Percentiles rank a stretch among this genome's conserved stretches.
These are phyloP conservation scores for Thymus mandschuricus DNA, from an alignment of 257 asterid species.

Conservation along the genomic window DNA sequence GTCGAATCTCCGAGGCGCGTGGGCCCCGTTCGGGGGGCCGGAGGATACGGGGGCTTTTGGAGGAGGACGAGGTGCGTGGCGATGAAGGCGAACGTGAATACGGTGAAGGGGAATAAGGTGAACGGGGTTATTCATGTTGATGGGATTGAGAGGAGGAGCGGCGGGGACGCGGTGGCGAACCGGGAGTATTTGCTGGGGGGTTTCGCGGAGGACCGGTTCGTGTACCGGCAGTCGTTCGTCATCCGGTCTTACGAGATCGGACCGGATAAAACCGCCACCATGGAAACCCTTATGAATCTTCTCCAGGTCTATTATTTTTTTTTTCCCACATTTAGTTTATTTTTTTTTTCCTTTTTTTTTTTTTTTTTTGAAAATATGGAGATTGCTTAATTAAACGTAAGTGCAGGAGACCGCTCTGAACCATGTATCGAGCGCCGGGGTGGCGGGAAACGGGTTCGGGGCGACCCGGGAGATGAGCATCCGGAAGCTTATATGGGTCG, in stretches of 20 bases:
- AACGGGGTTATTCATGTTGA: constrained; percentile 6
- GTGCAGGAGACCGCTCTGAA: constrained; percentile 84
- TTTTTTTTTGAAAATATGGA: too few species aligned
- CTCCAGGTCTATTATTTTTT: not conserved
- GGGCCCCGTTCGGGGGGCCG: not conserved
- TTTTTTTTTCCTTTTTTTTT: too few species aligned
- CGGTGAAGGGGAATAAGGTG: constrained; percentile 48
- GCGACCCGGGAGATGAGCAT: constrained; percentile 87
- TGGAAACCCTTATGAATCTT: constrained; percentile 14
- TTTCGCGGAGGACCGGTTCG: constrained; percentile 8
- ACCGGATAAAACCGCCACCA: constrained; percentile 17
- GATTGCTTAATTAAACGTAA: too few species aligned
- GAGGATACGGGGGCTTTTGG: too few species aligned
- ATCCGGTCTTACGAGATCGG: constrained; percentile 12
- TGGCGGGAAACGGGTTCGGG: constrained; percentile 81
- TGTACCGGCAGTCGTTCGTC: not conserved
- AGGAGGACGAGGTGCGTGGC: not conserved
- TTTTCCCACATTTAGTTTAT: too few species aligned
- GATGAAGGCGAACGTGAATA: constrained; percentile 42
- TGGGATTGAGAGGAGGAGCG: not conserved
- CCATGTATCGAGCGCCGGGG: constrained; percentile 77
- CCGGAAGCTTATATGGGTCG: constrained; percentile 85
- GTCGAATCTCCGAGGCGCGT: not conserved
- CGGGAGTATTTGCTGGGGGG: not conserved
- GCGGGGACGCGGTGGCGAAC: not conserved